These are phyloP conservation scores for Phyllosticta citriasiana DNA, from an alignment of 2,329 filamentous ascomycete genomes.

Conservation along the genomic window DNA sequence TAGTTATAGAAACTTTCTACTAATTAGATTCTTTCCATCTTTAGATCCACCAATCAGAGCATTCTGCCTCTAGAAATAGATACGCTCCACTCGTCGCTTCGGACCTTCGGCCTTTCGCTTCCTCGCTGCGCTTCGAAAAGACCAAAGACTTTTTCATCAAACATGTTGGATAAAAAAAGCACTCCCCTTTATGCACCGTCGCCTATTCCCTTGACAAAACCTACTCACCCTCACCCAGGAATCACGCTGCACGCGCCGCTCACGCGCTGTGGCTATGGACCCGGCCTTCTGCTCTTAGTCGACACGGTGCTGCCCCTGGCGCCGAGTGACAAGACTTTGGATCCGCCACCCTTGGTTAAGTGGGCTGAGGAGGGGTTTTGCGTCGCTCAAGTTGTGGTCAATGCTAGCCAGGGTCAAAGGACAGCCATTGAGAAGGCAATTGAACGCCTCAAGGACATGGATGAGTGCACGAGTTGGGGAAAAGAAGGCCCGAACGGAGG, in stretches of 20 bases:
- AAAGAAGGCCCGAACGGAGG: background rate
- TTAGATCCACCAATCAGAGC: too few relatives aligned
- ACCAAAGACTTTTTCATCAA: too few relatives aligned
- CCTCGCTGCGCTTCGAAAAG: too few relatives aligned
- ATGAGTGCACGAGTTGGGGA: background rate
- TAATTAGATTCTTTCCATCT: too few relatives aligned
- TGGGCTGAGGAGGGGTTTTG: slow-evolving; percentile 64
- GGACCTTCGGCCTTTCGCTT: too few relatives aligned
- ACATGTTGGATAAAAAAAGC: too few relatives aligned
- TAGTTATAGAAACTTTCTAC: too few relatives aligned
- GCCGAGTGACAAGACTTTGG: slow-evolving; percentile 29
- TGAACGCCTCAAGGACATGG: background rate
- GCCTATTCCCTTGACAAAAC: too few relatives aligned
- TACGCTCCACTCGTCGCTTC: too few relatives aligned
- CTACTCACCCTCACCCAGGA: too few relatives aligned
- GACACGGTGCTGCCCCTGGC: slow-evolving; percentile 24
- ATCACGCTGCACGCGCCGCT: slow-evolving; percentile 24
- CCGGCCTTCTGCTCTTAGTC: slow-evolving; percentile 38
- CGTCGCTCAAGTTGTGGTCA: slow-evolving; percentile 44
- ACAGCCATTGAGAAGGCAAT: background rate
- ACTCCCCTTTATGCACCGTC: too few relatives aligned
- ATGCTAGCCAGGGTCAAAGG: background rate
- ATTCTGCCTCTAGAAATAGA: too few relatives aligned
- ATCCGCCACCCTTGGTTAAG: slow-evolving; percentile 50
- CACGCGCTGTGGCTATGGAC: slow-evolving; percentile 39